Evolutionary conservation across 1,139 yeast species (phyloP), one percentile per base, ranked within the genome.

Genomic region (Blastobotrys elegans): DNA sequence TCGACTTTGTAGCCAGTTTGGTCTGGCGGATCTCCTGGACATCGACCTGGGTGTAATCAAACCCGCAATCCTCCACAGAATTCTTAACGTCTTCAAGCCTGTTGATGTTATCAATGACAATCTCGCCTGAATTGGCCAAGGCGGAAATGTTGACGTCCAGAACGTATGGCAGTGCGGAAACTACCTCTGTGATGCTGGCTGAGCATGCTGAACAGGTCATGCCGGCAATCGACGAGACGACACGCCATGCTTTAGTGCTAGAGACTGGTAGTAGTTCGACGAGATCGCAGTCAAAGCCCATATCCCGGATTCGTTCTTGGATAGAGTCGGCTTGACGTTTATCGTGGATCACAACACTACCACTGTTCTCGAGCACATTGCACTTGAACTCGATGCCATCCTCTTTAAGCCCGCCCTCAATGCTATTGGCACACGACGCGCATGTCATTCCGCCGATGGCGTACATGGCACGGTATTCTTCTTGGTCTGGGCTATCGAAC

Each of bases 171-270:
- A 82, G 64, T 5, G 71, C 75, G 4, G 69, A 59, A 1, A 79
- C 76, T 0, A 80, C 77, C 17, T 71, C 64, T 8, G 68, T 65
- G 29, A 84, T 78, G 0, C 88, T 69, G 43, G 72, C 72, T 1
- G 80, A 79, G 62, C 94, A 84, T 0, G 88, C 79, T 4, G 85
- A 80, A 66, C 92, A 84, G 0, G 89, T 79, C 65, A 84, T 83
- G 3, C 92, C 92, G 3, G 83, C 85, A 44, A 84, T 77, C 0
- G 79, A 66, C 1, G 87, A 88, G 7, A 72, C 69, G 6, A 82
- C 75, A 56, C 74, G 76, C 53, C 72, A 74, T 1, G 55, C 45
- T 18, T 51, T 50, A 6, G 42, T 24, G 3, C 48, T 49, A 34
- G 72, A 73, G 3, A 81, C 74, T 0, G 88, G 89, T 26, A 80